Base-by-base conservation (phyloP, 2,329 filamentous ascomycete species). In the Pestalotiopsis sp. region DNA sequence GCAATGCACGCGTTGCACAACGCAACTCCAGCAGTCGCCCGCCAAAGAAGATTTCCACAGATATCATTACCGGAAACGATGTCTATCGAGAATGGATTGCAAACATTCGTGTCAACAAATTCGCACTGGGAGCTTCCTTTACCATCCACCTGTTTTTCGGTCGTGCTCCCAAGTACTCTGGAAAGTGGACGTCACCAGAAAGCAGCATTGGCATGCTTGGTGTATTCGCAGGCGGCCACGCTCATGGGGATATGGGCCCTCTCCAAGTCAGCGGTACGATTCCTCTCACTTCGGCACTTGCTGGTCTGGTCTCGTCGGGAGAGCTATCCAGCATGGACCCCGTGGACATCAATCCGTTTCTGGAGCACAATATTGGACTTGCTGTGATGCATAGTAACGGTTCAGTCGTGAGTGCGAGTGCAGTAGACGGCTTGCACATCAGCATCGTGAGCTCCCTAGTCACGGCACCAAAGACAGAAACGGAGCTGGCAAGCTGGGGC, bases 71-170 rank as follows among this genome's bases (percentile, higher is more conserved):
- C 40, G 60, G 49, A 40, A 40, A 64, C n/a, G 67, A 65, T 11
- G 41, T 13, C 4, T 89, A 90, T 73, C 83, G 82, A 5, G 86
- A 95, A 73, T 95, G 92, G 88, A 84, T 90, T 27, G 89, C 88
- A 72, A 93, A 92, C 73, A 85, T 95, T 59, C 82, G 83, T 17
- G 87, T 90, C 25, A 82, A 85, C 66, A 91, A 89, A 70, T 86
- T 88, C 68, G 88, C 88, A 2, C 78, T 92, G 9, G 82, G 86
- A 12, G 87, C 85, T 1, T 88, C 90, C 0, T 93, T 91, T 74
- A 84, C 83, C 66, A 82, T 95, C 23, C 88, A 91, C 75, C 82
- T 95, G 69, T 95, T 94, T 79, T 76, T 94, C 1, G 92, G 90
- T 0, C 76, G 83, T 2, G 80, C 83, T 1, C 81, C 85, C 0